Evolutionary conservation across 768 basidiomycete species (phyloP).

Genomic region (Hypholoma fasciculare): DNA sequence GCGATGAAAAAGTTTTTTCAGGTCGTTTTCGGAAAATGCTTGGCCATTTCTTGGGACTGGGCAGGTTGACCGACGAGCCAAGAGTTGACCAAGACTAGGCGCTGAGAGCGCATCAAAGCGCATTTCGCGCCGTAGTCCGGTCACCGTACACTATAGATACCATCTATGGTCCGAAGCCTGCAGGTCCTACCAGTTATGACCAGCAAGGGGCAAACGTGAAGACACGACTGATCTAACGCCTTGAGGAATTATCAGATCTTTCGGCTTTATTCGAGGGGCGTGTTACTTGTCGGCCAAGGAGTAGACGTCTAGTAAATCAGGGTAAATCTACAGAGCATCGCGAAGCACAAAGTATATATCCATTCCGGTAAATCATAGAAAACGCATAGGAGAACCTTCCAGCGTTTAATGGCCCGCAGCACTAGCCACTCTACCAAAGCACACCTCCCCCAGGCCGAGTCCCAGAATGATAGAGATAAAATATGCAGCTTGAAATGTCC

Average conservation of each 20-base stretch:
- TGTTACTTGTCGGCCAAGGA: too few species aligned
- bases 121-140: not conserved
- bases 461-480: slow-evolving; percentile 74
- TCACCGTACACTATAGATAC: too few species aligned
- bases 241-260: too few species aligned
- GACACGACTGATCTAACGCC: too few species aligned
- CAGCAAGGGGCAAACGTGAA: too few species aligned
- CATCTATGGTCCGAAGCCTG: too few species aligned
- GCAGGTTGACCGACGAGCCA: not conserved
- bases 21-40: not conserved
- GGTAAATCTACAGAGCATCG: too few species aligned
- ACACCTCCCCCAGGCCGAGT: slow-evolving; percentile 69
- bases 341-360: too few species aligned
- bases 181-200: too few species aligned
- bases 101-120: not conserved
- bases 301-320: too few species aligned
- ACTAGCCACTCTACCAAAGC: slow-evolving; percentile 57
- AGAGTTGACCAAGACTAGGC: not conserved
- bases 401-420: not conserved
- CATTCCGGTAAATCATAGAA: too few species aligned
- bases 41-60: not conserved
- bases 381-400: not conserved
- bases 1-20: slow-evolving; percentile 12
- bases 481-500: slow-evolving; percentile 84
- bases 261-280: too few species aligned